These are phyloP conservation scores for Phytophthora capsici DNA, from an alignment of 352 stramenopile species.

Conservation along the genomic window DNA sequence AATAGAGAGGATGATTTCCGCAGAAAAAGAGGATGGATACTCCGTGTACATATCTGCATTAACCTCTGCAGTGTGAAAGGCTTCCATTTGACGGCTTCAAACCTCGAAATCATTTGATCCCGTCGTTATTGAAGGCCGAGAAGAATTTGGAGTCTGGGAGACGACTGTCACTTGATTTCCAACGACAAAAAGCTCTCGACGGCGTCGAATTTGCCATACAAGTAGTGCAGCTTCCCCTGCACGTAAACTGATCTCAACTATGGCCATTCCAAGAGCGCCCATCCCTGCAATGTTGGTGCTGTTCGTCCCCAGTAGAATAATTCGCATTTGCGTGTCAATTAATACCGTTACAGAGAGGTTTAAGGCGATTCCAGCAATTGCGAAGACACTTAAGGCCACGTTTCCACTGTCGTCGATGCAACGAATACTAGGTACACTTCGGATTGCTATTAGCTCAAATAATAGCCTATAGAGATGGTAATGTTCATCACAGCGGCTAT, in stretches of 20 bases:
- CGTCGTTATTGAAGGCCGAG: not conserved
- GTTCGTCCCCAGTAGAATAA: slow-evolving; percentile 39
- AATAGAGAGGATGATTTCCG: slow-evolving; percentile 40
- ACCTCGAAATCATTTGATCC: slow-evolving; percentile 7
- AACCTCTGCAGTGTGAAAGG: slow-evolving; percentile 12
- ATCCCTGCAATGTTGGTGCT: slow-evolving; percentile 12
- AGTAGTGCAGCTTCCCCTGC: slow-evolving; percentile 26
- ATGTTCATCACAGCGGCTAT: slow-evolving; percentile 34
- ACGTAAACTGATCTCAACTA: slow-evolving; percentile 33
- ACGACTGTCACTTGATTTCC: not conserved
- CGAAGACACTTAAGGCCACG: not conserved
- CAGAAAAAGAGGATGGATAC: slow-evolving; percentile 49
- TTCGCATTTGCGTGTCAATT: slow-evolving; percentile 46
- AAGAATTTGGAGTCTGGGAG: not conserved
- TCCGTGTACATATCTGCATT: slow-evolving; percentile 48
- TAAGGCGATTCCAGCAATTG: slow-evolving; percentile 4
- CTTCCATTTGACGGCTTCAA: slow-evolving; percentile 12
- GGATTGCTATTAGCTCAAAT: slow-evolving; percentile 27
- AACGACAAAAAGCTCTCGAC: not conserved
- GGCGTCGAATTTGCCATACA: slow-evolving; percentile 16
- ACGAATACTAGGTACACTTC: too few species aligned
- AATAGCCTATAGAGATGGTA: slow-evolving; percentile 29
- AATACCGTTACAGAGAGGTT: slow-evolving; percentile 41
- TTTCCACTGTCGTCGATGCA: not conserved
- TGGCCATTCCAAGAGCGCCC: slow-evolving; percentile 30